Evolutionary conservation across 106 monocot genomes (phyloP).

Genomic region (Narthecium ossifragum): DNA sequence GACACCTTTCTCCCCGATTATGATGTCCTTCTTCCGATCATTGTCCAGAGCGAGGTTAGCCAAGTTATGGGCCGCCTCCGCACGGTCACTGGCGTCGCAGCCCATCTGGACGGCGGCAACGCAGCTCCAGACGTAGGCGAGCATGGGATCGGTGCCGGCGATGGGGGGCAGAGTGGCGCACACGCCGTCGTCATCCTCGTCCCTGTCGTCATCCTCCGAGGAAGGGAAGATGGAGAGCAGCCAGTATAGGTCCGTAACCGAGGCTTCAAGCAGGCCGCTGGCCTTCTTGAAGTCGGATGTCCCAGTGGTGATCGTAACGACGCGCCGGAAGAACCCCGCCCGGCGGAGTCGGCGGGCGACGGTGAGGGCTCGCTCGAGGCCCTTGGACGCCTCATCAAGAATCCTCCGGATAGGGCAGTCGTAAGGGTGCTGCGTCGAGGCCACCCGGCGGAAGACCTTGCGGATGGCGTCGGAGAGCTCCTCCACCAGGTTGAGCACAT

Average conservation of each 20-base stretch:
- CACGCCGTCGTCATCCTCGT: constrained; percentile 4
- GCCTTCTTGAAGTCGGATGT: constrained; percentile 36
- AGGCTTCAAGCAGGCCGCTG: constrained; percentile 29
- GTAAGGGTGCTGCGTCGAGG: constrained; percentile 37
- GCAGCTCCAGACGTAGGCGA: constrained; percentile 54
- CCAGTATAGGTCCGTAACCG: constrained; percentile 33
- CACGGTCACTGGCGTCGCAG: constrained; percentile 17
- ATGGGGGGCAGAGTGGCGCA: constrained; percentile 43
- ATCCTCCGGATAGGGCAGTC: constrained; percentile 50
- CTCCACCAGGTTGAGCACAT: constrained; percentile 33
- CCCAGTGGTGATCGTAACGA: constrained; percentile 25
- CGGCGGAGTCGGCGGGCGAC: constrained; percentile 35
- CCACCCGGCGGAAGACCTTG: constrained; percentile 7
- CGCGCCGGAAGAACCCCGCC: constrained; percentile 24
- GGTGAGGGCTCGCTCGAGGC: constrained; percentile 33
- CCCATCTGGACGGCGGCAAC: constrained; percentile 26
- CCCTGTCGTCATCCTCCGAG: not conserved
- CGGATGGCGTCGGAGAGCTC: constrained; percentile 29
- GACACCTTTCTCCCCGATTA: constrained; percentile 46
- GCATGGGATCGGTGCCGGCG: constrained; percentile 50
- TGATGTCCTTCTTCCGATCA: constrained; percentile 41
- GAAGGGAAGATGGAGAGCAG: constrained; percentile 20
- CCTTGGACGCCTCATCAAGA: constrained; percentile 25
- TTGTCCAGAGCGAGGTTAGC: constrained; percentile 49
- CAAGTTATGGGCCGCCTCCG: constrained; percentile 32